These are phyloP conservation scores for Globisporangium iwayamae DNA, from an alignment of 352 stramenopile species.

Conservation along the genomic window DNA sequence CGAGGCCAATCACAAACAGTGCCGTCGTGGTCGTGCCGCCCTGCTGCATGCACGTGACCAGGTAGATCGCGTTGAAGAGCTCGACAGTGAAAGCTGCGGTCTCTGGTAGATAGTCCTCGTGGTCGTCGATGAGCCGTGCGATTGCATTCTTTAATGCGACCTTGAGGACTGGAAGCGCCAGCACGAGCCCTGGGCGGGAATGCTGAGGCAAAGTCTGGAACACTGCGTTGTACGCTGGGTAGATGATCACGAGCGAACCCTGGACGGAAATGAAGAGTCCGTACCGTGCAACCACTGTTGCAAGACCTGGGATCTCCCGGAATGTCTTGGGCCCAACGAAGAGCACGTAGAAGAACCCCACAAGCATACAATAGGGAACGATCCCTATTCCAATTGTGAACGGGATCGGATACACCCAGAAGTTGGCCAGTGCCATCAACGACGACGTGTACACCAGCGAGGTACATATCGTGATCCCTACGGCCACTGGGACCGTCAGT, in stretches of 20 bases:
- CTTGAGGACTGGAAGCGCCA: constrained; percentile 18
- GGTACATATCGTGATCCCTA: neutral
- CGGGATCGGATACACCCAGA: constrained; percentile 24
- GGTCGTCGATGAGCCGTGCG: constrained; percentile 15
- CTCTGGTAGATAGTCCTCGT: constrained; percentile 34
- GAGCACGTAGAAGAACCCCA: constrained; percentile 11
- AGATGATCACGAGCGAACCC: constrained; percentile 12
- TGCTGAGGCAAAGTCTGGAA: neutral
- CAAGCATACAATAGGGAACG: neutral
- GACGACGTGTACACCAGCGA: constrained; percentile 6
- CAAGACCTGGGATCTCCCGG: constrained; percentile 15
- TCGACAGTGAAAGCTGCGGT: constrained; percentile 35
- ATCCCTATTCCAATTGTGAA: constrained; percentile 22
- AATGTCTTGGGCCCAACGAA: constrained; percentile 18
- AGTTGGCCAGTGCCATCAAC: constrained; percentile 8
- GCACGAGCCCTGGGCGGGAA: constrained; percentile 5
- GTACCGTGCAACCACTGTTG: neutral
- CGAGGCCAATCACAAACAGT: neutral
- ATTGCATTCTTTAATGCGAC: constrained; percentile 24
- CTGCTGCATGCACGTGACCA: constrained; percentile 34
- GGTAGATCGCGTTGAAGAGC: constrained; percentile 39
- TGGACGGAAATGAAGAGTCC: constrained; percentile 10
- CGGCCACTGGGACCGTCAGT: neutral
- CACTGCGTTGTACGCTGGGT: constrained; percentile 18
- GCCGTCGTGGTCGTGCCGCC: neutral